Base-by-base conservation (phyloP, 768 basidiomycete genomes). In the Lactarius trivialis region DNA sequence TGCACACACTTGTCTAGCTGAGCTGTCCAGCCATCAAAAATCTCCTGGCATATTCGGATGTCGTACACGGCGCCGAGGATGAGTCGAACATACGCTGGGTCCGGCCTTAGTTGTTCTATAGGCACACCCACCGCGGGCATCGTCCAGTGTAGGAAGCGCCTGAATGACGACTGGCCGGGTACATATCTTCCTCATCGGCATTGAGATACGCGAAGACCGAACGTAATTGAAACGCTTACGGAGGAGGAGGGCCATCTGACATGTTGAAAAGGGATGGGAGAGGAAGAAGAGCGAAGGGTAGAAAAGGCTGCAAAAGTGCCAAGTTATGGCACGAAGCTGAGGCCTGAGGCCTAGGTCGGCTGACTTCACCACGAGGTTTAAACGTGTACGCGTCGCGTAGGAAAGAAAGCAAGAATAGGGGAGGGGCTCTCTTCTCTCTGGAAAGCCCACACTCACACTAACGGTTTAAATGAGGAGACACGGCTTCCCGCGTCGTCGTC, bases 1-100 rank as follows among this genome's bases (percentile, higher is more conserved):
- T 3, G 45, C 34, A 45, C 49, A 30, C 7, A 64, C 63, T 56
- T 64, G 53, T 64, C 43, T 15, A 60, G 33, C 11, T 60, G 53
- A 24, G 32, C 15, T 19, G 48, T 14, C 63, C 63, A 64, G 37
- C 54, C n/a, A 34, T 64, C 48, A 21, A 63, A 63, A 24, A 63
- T n/a, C 28, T 59, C 51, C 48, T 39, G 45, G n/a, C 62, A 55
- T 28, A 63, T 39, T 21, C 58, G 62, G 48, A 63, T 63, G 53
- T 63, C 58, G 12, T 55, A 33, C 19, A 51, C 53, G 37, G 58
- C 57, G 24, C 30, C 24, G 32, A 59, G 30, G 36, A 56, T 55
- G 45, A 19, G 15, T 28, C 15, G 58, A 24, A 59, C 53, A n/a
- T 63, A 59, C n/a, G 21, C 2, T 0, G 26, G 6, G 37, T 54